phyloP scores from a whole-genome alignment of 768 basidiomycete genomes.

The Mrakia blollopis region DNA sequence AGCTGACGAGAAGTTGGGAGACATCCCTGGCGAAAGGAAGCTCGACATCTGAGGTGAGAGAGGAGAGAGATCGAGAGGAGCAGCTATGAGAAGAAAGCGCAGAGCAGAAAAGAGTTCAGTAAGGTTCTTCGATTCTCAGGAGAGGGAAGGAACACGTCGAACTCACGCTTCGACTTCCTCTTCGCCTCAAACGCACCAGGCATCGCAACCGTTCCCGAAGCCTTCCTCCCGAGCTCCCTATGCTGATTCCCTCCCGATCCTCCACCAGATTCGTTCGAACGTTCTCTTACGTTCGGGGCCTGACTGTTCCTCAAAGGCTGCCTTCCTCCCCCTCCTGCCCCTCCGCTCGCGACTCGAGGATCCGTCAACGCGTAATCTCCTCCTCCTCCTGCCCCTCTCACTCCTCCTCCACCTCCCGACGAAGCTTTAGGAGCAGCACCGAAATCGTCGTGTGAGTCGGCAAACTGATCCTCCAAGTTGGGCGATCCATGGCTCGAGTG shows the following conservation, averaged over 20 bases:
- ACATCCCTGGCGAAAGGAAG: conserved; percentile 6
- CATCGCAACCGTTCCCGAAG: not conserved
- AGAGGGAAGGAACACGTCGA: not conserved
- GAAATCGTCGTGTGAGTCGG: not conserved
- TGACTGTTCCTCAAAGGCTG: not conserved
- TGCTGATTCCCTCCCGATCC: not conserved
- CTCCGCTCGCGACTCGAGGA: not conserved
- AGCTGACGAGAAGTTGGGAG: not conserved
- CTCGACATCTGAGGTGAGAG: conserved; percentile 7
- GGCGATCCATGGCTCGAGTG: not conserved
- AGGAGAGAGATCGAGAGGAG: conserved; percentile 1
- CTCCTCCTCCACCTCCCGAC: not conserved
- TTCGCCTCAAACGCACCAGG: not conserved
- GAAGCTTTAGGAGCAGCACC: not conserved
- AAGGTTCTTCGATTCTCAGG: not conserved
- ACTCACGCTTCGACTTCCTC: conserved; percentile 2
- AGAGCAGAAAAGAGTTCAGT: too few species aligned
- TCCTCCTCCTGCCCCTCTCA: not conserved
- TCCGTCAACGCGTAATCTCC: not conserved
- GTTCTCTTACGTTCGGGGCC: not conserved
- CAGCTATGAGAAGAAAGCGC: not conserved
- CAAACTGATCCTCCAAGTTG: not conserved
- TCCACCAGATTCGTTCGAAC: not conserved
- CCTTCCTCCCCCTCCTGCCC: not conserved
- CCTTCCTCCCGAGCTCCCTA: not conserved